phyloP scores from a whole-genome alignment of 2,329 filamentous ascomycete genomes.

The Trichoderma oligosporum region DNA sequence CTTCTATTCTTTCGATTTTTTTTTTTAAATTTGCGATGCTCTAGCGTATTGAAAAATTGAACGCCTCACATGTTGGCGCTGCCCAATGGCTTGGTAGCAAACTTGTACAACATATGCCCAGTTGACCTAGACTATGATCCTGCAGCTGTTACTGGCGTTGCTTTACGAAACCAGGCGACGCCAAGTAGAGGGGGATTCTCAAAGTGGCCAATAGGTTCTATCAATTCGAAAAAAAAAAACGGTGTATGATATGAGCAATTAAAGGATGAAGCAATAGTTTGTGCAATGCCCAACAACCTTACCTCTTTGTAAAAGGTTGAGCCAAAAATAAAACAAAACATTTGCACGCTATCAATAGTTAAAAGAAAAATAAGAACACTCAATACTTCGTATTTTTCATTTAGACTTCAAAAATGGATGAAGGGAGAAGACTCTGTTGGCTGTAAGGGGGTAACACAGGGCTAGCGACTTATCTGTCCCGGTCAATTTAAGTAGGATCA shows the following conservation, averaged over 20 bases:
- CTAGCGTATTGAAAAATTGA: background rate
- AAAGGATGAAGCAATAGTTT: background rate
- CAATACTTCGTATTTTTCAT: background rate
- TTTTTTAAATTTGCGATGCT: background rate
- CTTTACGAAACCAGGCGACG: background rate
- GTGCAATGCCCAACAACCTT: background rate
- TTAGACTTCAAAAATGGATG: background rate
- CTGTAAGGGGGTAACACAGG: background rate
- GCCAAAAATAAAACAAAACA: background rate
- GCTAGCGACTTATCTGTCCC: background rate
- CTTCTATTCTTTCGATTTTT: background rate
- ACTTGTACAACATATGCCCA: conserved; percentile 1
- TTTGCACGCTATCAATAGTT: background rate
- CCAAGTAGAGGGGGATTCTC: background rate
- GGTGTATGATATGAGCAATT: background rate
- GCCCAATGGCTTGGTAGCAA: conserved; percentile 10
- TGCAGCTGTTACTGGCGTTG: conserved; percentile 1
- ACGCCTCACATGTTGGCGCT: background rate
- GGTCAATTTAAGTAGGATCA: background rate
- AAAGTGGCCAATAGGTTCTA: background rate
- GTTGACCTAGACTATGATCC: background rate
- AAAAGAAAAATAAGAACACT: background rate
- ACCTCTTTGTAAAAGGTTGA: background rate
- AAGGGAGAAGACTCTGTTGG: background rate
- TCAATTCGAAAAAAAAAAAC: background rate